phyloP scores from a whole-genome alignment of 108 stramenopile genomes.

The Pseudonitzschia pungens region DNA sequence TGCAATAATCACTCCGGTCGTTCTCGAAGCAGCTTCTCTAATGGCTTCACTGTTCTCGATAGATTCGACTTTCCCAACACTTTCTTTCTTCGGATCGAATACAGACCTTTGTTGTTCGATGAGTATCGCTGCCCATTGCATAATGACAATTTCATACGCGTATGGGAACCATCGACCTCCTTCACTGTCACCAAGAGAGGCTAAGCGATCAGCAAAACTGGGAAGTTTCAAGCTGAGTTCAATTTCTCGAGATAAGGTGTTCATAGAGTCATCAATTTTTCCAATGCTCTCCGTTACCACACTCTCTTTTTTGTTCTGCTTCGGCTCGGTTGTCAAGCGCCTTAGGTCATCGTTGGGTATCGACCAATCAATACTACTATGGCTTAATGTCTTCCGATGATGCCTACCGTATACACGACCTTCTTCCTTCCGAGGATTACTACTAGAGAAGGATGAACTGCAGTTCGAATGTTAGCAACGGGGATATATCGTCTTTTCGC shows the following conservation, averaged over 20 bases:
- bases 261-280: constrained; percentile 38
- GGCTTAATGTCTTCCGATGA: constrained; percentile 82
- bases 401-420: constrained; percentile 62
- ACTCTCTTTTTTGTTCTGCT: neutral
- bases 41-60: constrained; percentile 35
- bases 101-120: constrained; percentile 59
- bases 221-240: constrained; percentile 45
- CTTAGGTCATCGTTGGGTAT: constrained; percentile 56
- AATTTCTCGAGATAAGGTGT: constrained; percentile 29
- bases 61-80: neutral
- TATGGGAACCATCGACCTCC: constrained; percentile 84
- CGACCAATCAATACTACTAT: constrained; percentile 86
- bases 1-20: constrained; percentile 68
- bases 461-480: neutral
- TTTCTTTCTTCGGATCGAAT: constrained; percentile 14
- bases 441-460: constrained; percentile 11
- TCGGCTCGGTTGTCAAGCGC: constrained; percentile 9
- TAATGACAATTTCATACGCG: constrained; percentile 83
- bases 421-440: constrained; percentile 55
- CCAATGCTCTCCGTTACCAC: neutral
- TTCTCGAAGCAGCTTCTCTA: constrained; percentile 63
- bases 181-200: constrained; percentile 34
- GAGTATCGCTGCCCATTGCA: constrained; percentile 84
- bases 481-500: neutral
- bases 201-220: constrained; percentile 71